A percentile compares a stretch with the other conserved stretches of the same genome.
Evolutionary conservation across 140 eudicot genomes (phyloP).

Genomic region (Erigeron philadelphicus): DNA sequence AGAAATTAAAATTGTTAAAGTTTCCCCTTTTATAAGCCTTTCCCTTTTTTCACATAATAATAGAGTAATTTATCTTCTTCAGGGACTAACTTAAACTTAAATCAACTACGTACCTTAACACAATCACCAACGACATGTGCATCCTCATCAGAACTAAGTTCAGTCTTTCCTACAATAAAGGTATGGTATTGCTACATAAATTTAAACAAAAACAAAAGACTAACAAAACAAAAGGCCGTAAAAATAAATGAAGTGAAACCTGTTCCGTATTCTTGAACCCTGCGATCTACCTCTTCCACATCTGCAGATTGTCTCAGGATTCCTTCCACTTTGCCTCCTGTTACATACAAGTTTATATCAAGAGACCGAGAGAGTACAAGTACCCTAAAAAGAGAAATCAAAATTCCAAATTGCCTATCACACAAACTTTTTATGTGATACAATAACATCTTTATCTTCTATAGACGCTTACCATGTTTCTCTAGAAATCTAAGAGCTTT

Average conservation of each 20-base stretch:
- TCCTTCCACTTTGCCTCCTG: constrained; percentile 94
- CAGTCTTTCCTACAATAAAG: constrained; percentile 64
- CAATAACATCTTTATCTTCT: neutral
- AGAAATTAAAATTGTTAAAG: neutral
- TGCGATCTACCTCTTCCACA: constrained; percentile 91
- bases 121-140: constrained; percentile 98
- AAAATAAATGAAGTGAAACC: constrained; percentile 36
- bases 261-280: constrained; percentile 95
- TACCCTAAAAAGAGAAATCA: neutral
- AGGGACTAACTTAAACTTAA: constrained; percentile 8
- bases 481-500: constrained; percentile 95
- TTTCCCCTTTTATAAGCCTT: neutral
- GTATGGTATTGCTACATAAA: neutral
- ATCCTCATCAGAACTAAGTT: constrained; percentile 81
- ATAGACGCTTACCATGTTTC: constrained; percentile 58
- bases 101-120: constrained; percentile 62
- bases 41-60: neutral
- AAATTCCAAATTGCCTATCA: neutral
- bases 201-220: neutral
- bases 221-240: neutral
- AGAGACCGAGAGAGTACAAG: neutral
- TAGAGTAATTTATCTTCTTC: constrained; percentile 6
- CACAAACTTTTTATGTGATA: neutral
- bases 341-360: constrained; percentile 5
- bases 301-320: constrained; percentile 93